Base-by-base conservation (phyloP, 208 protist species). In the Crithidia thermophila region DNA sequence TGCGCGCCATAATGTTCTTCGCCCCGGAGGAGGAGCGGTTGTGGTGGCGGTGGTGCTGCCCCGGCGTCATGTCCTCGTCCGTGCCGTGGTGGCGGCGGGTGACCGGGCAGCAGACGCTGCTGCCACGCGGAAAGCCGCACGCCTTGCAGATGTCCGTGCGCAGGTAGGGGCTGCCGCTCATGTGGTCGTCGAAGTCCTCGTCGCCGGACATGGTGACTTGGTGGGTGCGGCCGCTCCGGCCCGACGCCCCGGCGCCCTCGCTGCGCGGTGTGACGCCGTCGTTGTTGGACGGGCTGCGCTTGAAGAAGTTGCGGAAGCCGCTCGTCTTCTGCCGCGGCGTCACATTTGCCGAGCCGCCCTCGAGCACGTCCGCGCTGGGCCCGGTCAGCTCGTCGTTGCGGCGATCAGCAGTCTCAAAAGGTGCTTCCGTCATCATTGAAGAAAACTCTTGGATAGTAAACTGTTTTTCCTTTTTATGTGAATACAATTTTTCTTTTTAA, bases 61-160 rank as follows among this genome's bases (percentile, higher is more conserved):
- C 52, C 25, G 37, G 34, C 25, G 37, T 36, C 13, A 75, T 53
- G 18, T 25, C 31, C 55, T 75, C 71, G 55, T 90, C 72, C 7
- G 72, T 87, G 46, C 84, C 81, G 72, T 87, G 81, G 72, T 90
- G 84, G 42, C 52, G 76, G 11, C 45, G 67, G 0, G 78, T 79
- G 52, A 75, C 65, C 6, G 77, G 67, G 65, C 84, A 90, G 42
- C 51, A 72, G 31, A 82, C 84, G 27, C 74, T 79, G 64, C 77
- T 84, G 14, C 63, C 66, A 13, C 84, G 72, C 11, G 75, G 62
- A 30, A 75, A 75, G 49, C 68, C 62, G 49, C 81, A 87, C 7
- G 42, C 53, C 18, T 66, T 65, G 56, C 84, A 90, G 31, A 85
- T 59, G 40, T 86, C 81, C 8, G 10, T 67, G 3, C 58, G 47